Evolutionary conservation across 1,284 basidiomycete species (phyloP), one percentile per base, ranked within the genome.

Genomic region (Microbotryum intermedium): DNA sequence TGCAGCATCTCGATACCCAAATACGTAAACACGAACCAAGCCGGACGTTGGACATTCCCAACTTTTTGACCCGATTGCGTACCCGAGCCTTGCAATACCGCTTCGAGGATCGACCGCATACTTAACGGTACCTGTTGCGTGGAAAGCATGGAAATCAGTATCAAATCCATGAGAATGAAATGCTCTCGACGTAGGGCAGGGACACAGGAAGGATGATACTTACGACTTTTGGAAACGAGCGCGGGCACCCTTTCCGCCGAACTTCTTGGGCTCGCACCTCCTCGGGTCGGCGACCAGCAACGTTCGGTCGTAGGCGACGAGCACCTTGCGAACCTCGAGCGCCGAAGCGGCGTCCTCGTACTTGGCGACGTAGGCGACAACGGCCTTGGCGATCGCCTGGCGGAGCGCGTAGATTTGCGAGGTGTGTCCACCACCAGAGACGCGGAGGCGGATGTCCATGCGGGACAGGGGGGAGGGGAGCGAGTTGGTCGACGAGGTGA

Each of bases 371-470:
- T 74, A 97, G 58, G 94, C 95, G 73, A 99, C 90, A 69, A 98
- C 79, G 64, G 94, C 93, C 82, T 97, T 98, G 72, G 91, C 88
- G 73, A 99, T 95, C 53, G 95, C 95, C 81, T 99, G 95, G 72
- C 95, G 91, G 78, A 98, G 91, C 69, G 95, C 95, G 79, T 98
- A 99, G 69, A 98, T 83, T 79, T 98, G 95, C 65, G 94, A 97
- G 67, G 91, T 93, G 82, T 97, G 94, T 79, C 95, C 95, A 84
- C 95, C 95, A 79, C 95, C 95, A 79, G 93, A 94, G 71, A 97
- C 95, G 61, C 93, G 90, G 63, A 98, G 89, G 72, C 94, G 90
- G 79, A 99, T 93, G 80, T 99, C 94, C 73, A 98, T 81, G 69
- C 81, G 80, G 64, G 81, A 77, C 74, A 94, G 65, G 52, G 66